Percentiles rank a stretch among this genome's conserved stretches.
phyloP scores from a whole-genome alignment of 768 basidiomycete species.

The Heimioporus sp. region DNA sequence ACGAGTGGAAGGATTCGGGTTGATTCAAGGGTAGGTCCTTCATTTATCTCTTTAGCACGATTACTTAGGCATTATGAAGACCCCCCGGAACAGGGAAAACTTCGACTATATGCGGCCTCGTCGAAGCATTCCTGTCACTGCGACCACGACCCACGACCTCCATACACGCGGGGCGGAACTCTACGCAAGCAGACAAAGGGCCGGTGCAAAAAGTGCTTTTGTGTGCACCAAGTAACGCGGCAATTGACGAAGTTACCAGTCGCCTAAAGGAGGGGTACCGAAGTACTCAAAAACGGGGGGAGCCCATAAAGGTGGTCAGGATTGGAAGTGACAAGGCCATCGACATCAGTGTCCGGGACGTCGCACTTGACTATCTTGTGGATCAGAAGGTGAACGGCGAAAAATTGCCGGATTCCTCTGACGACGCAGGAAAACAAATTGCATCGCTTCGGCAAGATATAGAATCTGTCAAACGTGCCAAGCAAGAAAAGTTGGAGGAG shows the following conservation, averaged over 20 bases:
- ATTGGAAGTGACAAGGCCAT: conserved; percentile 77
- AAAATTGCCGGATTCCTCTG: conserved; percentile 36
- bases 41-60: background rate
- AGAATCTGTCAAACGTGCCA: conserved; percentile 59
- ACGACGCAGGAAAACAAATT: conserved; percentile 59
- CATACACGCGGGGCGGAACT: conserved; percentile 46
- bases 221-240: conserved; percentile 97
- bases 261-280: conserved; percentile 81
- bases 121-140: conserved; percentile 72
- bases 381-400: conserved; percentile 63
- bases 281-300: conserved; percentile 48
- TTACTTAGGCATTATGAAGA: conserved; percentile 38
- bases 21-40: conserved; percentile 88
- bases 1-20: conserved; percentile 69
- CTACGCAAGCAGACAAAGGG: conserved; percentile 39
- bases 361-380: conserved; percentile 84
- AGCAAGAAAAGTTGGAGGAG: conserved; percentile 62
- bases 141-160: conserved; percentile 49
- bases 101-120: conserved; percentile 94
- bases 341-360: conserved; percentile 76
- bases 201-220: conserved; percentile 75
- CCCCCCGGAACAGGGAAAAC: conserved; percentile 99
- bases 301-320: conserved; percentile 83
- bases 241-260: conserved; percentile 92
- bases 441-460: conserved; percentile 61